These are phyloP conservation scores for Cladobotryum mycophilum DNA, from an alignment of 2,329 filamentous ascomycete species.

Conservation along the genomic window DNA sequence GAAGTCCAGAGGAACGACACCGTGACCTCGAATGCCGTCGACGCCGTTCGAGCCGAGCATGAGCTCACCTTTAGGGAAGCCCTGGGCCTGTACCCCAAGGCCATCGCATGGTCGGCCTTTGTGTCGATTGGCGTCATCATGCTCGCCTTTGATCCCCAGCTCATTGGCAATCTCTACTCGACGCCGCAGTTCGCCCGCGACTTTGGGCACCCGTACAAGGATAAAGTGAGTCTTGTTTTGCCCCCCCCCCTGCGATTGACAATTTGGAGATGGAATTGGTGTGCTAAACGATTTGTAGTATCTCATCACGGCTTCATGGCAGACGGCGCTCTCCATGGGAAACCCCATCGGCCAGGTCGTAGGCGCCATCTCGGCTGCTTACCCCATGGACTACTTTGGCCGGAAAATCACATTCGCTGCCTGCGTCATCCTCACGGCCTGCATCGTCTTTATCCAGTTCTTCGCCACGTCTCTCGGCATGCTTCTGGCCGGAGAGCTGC, in stretches of 20 bases:
- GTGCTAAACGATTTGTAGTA: constrained; percentile 16
- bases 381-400: constrained; percentile 31
- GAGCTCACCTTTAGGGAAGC: constrained; percentile 34
- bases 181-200: constrained; percentile 51
- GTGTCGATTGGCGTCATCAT: constrained; percentile 56
- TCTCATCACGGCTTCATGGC: constrained; percentile 38
- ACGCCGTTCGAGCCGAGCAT: constrained; percentile 36
- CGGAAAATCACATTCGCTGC: constrained; percentile 46
- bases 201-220: constrained; percentile 46
- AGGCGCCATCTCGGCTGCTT: constrained; percentile 44
- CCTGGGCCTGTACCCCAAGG: constrained; percentile 37
- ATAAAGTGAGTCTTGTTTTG: constrained; percentile 13
- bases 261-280: neutral
- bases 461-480: constrained; percentile 30
- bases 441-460: constrained; percentile 27
- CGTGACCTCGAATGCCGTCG: constrained; percentile 15
- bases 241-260: neutral
- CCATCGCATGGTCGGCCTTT: constrained; percentile 50
- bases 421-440: constrained; percentile 30
- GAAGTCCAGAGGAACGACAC: neutral
- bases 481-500: constrained; percentile 38
- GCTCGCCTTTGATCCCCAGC: constrained; percentile 58
- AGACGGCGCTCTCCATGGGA: constrained; percentile 44
- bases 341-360: constrained; percentile 52
- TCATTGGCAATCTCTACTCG: constrained; percentile 56